A percentile compares a stretch with the other conserved stretches of the same genome.
These are phyloP conservation scores for Gymnopus androsaceus DNA, from an alignment of 1,284 basidiomycete genomes.

Conservation along the genomic window DNA sequence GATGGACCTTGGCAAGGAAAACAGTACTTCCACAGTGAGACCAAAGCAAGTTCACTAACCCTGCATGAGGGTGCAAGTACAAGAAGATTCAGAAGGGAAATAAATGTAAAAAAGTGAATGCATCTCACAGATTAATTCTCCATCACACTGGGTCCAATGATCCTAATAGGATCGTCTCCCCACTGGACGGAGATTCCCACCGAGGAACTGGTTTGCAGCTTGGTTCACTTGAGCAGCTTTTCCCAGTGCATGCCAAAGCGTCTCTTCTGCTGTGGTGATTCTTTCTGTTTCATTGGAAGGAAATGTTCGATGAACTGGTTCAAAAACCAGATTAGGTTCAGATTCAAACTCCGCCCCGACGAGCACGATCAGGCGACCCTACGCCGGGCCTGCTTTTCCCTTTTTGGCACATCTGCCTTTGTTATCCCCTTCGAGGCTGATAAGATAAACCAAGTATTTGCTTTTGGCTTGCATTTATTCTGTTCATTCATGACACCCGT, in stretches of 20 bases:
- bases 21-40: background rate
- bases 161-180: background rate
- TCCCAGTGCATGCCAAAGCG: background rate
- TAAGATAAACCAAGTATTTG: background rate
- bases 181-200: slow-evolving; percentile 3
- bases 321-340: slow-evolving; percentile 1
- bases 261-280: background rate
- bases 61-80: background rate
- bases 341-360: slow-evolving; percentile 10
- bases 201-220: background rate
- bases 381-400: background rate
- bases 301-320: slow-evolving; percentile 4
- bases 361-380: background rate
- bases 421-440: background rate
- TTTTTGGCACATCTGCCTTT: background rate
- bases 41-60: background rate
- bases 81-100: background rate
- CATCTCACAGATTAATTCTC: slow-evolving; percentile 7
- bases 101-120: background rate
- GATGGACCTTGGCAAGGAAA: no score
- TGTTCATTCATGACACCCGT: background rate
- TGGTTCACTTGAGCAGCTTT: background rate
- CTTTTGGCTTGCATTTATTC: background rate
- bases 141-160: slow-evolving; percentile 1
- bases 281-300: no score